Evolutionary conservation across 2,329 filamentous ascomycete genomes (phyloP), one percentile per base, ranked within the genome.

Genomic region (Colletotrichum gloeosporioides): DNA sequence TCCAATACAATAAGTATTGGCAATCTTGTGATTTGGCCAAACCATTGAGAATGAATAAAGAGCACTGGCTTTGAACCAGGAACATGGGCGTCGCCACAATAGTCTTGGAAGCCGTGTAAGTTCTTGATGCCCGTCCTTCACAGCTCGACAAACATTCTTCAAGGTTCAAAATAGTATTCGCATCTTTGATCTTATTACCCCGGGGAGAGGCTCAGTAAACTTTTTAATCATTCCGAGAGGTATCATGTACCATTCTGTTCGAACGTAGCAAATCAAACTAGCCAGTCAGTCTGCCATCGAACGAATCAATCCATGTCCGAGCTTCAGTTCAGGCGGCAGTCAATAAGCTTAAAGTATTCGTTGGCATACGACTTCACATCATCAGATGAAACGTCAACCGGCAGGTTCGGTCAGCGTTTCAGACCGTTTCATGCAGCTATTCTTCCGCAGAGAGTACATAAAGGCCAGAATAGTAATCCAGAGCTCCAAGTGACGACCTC

Each of bases 371-470:
- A 34, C 13, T 16, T 18, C 12, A 32, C 31, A 22, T 44, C 8
- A 73, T 74, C 64, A 69, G 74, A 65, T 49, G 74, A 76, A 76
- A 74, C 74, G 59, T 31, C 44, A 31, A 16, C 31, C 22, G 29
- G 34, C 22, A 27, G 49, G 32, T 32, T 34, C 27, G 27, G 36
- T 65, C 44, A 36, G 31, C 29, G 74, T 76, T 76, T 73, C 74
- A 74, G 12, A 4, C 18, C 34, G 74, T 76, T 76, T 76, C 74
- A 76, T 44, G 10, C 27, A 12, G 27, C n/a, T 44, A 34, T 16
- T 5, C 29, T 61, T 22, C 22, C 10, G 15, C 6, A 69, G 31
- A 6, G 3, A 18, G 2, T 27, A 69, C 9, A 69, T 32, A 69
- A 65, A 53, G 61, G 3, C 15, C 22, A n/a, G 36, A 39, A 27